Conservation (phyloP, 1,284 basidiomycete species). For the Naganishia albida region DNA sequence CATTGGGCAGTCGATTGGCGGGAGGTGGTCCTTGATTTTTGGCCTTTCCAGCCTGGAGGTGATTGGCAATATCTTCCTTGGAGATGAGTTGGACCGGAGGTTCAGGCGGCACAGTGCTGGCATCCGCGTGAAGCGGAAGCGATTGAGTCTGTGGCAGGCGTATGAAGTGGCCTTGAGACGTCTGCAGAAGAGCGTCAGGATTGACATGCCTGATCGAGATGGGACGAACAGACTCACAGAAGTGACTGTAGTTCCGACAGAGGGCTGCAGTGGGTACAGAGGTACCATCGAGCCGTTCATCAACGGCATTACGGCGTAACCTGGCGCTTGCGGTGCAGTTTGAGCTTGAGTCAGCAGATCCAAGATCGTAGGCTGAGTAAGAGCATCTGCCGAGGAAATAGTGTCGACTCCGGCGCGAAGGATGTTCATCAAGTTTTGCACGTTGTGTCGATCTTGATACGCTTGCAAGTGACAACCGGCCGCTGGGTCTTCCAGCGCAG, state of each 20-base stretch:
- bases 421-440: slow-evolving; percentile 7
- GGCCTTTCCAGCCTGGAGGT: neutral
- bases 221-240: slow-evolving; percentile 1
- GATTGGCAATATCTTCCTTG: slow-evolving; percentile 6
- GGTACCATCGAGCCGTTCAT: slow-evolving; percentile 5
- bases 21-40: neutral
- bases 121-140: too few relatives aligned
- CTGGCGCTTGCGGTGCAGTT: neutral
- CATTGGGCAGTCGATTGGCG: neutral
- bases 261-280: slow-evolving; percentile 12
- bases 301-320: slow-evolving; percentile 12
- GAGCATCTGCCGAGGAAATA: neutral
- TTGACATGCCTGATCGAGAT: neutral
- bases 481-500: slow-evolving; percentile 4
- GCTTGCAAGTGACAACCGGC: slow-evolving; percentile 1
- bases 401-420: slow-evolving; percentile 10
- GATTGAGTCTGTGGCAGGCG: neutral
- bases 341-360: neutral
- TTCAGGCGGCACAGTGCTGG: too few relatives aligned
- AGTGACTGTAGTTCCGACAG: neutral
- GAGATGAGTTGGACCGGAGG: neutral
- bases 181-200: neutral
- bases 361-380: neutral
- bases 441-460: slow-evolving; percentile 19
- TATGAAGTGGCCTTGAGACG: slow-evolving; percentile 15